Evolutionary conservation across 306 rosid genomes (phyloP).

Genomic region (Cicer arietinum): DNA sequence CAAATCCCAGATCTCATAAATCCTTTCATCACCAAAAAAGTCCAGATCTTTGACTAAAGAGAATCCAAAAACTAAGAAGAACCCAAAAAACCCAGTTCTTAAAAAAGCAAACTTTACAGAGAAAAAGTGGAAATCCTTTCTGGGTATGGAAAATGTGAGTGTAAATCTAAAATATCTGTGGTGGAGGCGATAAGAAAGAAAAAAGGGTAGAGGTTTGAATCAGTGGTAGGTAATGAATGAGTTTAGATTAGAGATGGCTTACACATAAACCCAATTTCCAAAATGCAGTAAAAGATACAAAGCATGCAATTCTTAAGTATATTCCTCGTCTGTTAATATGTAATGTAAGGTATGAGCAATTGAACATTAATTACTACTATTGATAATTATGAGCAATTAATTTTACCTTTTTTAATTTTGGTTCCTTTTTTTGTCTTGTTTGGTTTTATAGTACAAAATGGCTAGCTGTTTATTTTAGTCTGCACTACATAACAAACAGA

Average conservation of each 20-base stretch:
- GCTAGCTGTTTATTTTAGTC: not conserved
- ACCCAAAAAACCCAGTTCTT: slow-evolving; percentile 37
- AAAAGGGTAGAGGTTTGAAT: slow-evolving; percentile 53
- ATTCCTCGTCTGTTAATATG: slow-evolving; percentile 44
- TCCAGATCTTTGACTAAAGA: slow-evolving; percentile 57
- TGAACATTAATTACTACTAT: slow-evolving; percentile 38
- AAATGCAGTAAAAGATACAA: slow-evolving; percentile 55
- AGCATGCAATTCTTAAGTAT: slow-evolving; percentile 41
- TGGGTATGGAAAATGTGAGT: slow-evolving; percentile 44
- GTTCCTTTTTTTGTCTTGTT: not conserved
- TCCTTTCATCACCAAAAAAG: slow-evolving; percentile 45
- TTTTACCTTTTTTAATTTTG: slow-evolving; percentile 11
- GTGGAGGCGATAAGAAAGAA: slow-evolving; percentile 34
- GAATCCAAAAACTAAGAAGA: slow-evolving; percentile 28
- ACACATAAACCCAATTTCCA: slow-evolving; percentile 35
- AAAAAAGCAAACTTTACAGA: slow-evolving; percentile 40
- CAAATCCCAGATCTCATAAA: slow-evolving; percentile 64
- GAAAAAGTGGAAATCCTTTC: slow-evolving; percentile 7
- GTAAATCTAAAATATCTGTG: slow-evolving; percentile 59
- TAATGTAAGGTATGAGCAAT: no score
- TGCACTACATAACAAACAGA: no score
- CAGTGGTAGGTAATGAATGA: slow-evolving; percentile 59
- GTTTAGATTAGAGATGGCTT: slow-evolving; percentile 48
- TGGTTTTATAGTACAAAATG: not conserved
- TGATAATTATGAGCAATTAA: slow-evolving; percentile 41